Base-by-base conservation (phyloP, 208 protist species). In the Herpetomonas samuelpessoai region DNA sequence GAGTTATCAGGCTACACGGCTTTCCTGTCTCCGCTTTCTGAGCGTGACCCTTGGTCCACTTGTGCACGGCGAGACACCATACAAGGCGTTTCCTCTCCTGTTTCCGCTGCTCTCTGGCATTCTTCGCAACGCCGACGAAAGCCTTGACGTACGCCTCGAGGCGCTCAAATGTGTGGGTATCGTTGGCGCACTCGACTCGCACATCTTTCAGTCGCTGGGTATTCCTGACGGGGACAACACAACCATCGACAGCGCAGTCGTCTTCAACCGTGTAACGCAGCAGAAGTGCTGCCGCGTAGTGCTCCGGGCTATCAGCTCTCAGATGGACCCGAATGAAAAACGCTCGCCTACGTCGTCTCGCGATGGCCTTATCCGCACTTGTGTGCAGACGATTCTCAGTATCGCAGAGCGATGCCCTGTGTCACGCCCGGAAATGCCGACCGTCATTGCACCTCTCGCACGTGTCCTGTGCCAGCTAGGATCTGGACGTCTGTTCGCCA, bases 181-280 rank as follows among this genome's bases (percentile, higher is more conserved):
- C 39, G 84, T 95, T 48, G 88, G 88, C 52, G 88, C 85, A 7
- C 59, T 95, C 9, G 88, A 92, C 57, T 74, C 81, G 27, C 75
- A 79, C 75, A 64, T 88, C 19, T 91, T 95, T 69, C 80, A 91
- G 41, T 79, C 77, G 16, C 57, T 87, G 12, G 63, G 57, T 12
- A 35, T 79, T 16, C 57, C 51, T 19, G 30, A 63, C 4, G 59
- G 52, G 26, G 68, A 75, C 30, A 74, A 79, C 21, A 79, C 78
- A 35, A 27, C 50, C 2, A 67, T 21, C 44, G 65, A 54, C 21
- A 68, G 44, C 25, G 58, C 70, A 1, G 62, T 76, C 28, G 65
- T 71, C 14, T 68, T 86, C 12, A 59, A 67, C 25, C 59, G 68
- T 2, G 60, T 82, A 18, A 73, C 82, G 9, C 88, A 95, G 61